phyloP scores from a whole-genome alignment of 257 asterid genomes.

The Fraxinus americana region DNA sequence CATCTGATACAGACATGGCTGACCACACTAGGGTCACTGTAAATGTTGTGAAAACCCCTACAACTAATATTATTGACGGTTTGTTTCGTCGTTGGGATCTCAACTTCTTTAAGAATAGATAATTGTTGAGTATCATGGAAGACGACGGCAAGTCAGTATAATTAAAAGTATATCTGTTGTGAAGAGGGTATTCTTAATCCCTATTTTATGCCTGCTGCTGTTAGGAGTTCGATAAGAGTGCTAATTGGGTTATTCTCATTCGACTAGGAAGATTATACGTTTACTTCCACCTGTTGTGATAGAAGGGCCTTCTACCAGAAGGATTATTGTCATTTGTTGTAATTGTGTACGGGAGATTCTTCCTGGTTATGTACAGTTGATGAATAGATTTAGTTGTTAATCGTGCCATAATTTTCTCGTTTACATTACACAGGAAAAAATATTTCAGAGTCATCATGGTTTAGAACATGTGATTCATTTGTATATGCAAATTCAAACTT shows the following conservation, averaged over 20 bases:
- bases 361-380: conserved; percentile 37
- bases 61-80: conserved; percentile 70
- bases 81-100: conserved; percentile 86
- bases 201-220: not conserved
- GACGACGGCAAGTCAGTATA: not conserved
- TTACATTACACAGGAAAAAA: not conserved
- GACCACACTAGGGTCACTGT: conserved; percentile 69
- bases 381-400: conserved; percentile 23
- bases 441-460: not conserved
- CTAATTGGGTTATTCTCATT: not conserved
- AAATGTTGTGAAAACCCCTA: conserved; percentile 66
- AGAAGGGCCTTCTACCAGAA: not conserved
- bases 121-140: conserved; percentile 25
- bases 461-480: not conserved
- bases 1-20: conserved; percentile 43
- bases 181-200: not conserved
- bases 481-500: not conserved
- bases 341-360: conserved; percentile 28
- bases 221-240: not conserved
- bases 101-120: conserved; percentile 69
- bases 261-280: not conserved
- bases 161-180: not conserved
- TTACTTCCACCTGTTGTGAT: conserved; percentile 9
- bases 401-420: conserved; percentile 7
- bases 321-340: conserved; percentile 18